Evolutionary conservation across 805 yeast species (phyloP).

Genomic region (Kuraishia hungarica): DNA sequence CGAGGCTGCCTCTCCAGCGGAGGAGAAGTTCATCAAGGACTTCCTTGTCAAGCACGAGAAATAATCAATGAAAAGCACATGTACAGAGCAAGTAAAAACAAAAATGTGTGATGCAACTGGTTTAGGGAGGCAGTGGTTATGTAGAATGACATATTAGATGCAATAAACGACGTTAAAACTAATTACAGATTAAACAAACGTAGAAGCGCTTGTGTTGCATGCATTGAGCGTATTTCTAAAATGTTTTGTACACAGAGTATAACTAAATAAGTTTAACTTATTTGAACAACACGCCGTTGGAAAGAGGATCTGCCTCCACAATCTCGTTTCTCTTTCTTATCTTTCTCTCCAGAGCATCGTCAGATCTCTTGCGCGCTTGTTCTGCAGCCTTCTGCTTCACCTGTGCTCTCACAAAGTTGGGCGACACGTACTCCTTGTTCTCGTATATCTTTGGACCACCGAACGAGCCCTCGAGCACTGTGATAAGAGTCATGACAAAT

Average conservation of each 20-base stretch:
- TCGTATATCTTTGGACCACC: constrained; percentile 98
- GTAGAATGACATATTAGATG: not conserved
- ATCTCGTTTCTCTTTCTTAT: constrained; percentile 68
- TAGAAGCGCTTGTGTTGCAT: no score
- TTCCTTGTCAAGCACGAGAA: constrained; percentile 41
- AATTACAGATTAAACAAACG: not conserved
- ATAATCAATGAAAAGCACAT: not conserved
- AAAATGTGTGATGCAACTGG: not conserved
- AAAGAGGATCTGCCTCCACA: constrained; percentile 72
- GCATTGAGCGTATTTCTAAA: no score
- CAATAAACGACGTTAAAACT: not conserved
- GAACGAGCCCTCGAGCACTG: constrained; percentile 91
- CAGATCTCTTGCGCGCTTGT: constrained; percentile 69
- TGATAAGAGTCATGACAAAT: constrained; percentile 84
- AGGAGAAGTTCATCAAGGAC: constrained; percentile 76
- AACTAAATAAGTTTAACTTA: not conserved
- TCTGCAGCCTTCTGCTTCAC: constrained; percentile 69
- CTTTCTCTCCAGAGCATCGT: constrained; percentile 71
- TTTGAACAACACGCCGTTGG: constrained; percentile 70
- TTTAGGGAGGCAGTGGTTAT: not conserved
- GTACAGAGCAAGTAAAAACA: not conserved
- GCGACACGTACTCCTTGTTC: constrained; percentile 93
- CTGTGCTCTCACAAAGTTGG: constrained; percentile 92
- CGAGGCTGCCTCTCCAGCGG: constrained; percentile 77
- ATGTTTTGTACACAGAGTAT: not conserved